Evolutionary conservation across 768 basidiomycete genomes (phyloP).

Genomic region (Auricularia sp.): DNA sequence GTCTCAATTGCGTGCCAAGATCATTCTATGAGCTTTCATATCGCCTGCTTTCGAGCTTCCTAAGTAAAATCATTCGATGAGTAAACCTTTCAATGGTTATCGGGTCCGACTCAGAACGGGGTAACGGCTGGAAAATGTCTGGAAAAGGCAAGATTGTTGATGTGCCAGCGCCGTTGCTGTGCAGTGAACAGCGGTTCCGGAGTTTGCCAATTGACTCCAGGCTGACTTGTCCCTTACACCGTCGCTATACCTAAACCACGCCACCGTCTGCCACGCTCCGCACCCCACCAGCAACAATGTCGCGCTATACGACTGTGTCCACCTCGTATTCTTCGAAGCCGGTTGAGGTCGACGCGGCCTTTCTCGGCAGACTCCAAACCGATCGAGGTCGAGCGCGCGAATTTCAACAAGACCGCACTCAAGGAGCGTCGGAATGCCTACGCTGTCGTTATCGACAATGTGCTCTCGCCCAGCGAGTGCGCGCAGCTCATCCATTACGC

Average conservation of each 20-base stretch:
- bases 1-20: too few species aligned
- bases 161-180: background rate
- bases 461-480: conserved; percentile 5
- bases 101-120: too few species aligned
- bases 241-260: background rate
- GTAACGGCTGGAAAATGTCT: too few species aligned
- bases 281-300: background rate
- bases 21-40: too few species aligned
- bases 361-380: background rate
- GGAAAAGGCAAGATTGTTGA: too few species aligned
- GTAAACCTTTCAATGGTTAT: too few species aligned
- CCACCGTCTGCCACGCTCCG: background rate
- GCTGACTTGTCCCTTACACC: background rate
- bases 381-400: background rate
- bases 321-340: background rate
- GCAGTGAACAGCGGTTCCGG: background rate
- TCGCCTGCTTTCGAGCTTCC: too few species aligned
- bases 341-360: background rate
- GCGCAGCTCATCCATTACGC: conserved; percentile 3
- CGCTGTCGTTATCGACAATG: conserved; percentile 6
- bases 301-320: background rate
- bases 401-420: conserved; percentile 1
- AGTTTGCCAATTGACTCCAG: background rate
- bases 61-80: too few species aligned
- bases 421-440: background rate